Base-by-base conservation (phyloP, 768 basidiomycete genomes). In the Butyriboletus loyo region DNA sequence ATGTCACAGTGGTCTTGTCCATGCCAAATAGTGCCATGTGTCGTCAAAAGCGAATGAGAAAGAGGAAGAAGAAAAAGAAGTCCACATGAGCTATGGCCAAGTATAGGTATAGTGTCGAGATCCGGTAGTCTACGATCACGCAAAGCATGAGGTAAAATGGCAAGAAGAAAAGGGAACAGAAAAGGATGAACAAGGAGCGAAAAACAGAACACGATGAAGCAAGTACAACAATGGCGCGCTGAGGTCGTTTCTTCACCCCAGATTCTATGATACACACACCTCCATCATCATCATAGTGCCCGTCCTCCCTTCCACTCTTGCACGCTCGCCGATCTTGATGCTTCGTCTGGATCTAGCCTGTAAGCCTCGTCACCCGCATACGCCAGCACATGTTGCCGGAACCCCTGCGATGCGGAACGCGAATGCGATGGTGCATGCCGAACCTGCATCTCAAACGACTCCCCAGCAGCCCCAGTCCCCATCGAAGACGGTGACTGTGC, bases 381-480 rank as follows among this genome's bases (percentile, higher is more conserved):
- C 13, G 2, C 39, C 6, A 43, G 22, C 7, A 34, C 9, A 9
- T 45, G 36, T 19, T 40, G 34, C 25, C 31, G 46, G 32, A 53
- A 50, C 14, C 52, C 51, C 8, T 53, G 55, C 38, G 62, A 42
- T 35, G 57, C 46, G 21, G 57, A 22, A 6, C 7, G 54, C 6
- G 53, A 40, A 17, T 21, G 49, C 31, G 49, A 32, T 9, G 67
- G 45, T 7, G 67, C 63, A 10, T 53, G 55, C 15, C 74, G 69
- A 5, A 70, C 66, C 27, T 67, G 72, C 75, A 77, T 71, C 64
- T 78, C 75, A 53, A 66, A 71, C 46, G 69, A 56, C 47, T 74
- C 72, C 0, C 22, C 21, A 32, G 31, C 9, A 3, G 21, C 15
- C 7, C 8, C 19, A 43, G 5, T 4, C n/a, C 41, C 41, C 22